Percentiles rank a stretch among this genome's conserved stretches.
These are phyloP conservation scores for Barnettozyma sucrosica DNA, from an alignment of 805 yeast genomes.

Conservation along the genomic window DNA sequence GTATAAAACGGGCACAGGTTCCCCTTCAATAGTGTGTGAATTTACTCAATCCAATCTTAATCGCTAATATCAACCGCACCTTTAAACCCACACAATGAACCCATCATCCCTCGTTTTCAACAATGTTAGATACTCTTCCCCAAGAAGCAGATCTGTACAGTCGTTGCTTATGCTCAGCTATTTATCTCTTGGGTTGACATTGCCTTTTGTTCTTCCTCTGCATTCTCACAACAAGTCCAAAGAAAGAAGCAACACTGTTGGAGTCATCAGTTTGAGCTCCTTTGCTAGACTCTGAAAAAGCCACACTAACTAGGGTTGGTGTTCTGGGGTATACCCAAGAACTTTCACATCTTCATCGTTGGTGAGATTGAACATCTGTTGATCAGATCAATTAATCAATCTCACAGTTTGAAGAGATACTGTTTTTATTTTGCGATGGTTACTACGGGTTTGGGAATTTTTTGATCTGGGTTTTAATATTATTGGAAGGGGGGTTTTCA, in stretches of 20 bases:
- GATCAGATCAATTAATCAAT: neutral
- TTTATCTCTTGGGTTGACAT: conserved; percentile 18
- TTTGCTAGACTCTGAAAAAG: conserved; percentile 15
- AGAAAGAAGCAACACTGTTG: conserved; percentile 10
- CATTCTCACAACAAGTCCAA: conserved; percentile 13
- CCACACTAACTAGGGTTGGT: neutral
- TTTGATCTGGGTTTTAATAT: neutral
- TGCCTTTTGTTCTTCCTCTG: conserved; percentile 20
- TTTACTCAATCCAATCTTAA: too few relatives aligned
- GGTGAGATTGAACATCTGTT: neutral
- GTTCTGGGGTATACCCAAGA: neutral
- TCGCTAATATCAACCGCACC: too few relatives aligned
- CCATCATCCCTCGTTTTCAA: conserved; percentile 11
- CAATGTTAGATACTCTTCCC: conserved; percentile 18
- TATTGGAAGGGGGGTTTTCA: neutral
- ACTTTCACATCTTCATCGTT: neutral
- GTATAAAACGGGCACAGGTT: neutral
- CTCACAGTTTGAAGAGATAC: neutral
- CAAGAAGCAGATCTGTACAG: conserved; percentile 11
- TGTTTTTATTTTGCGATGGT: neutral
- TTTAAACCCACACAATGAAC: conserved; percentile 7
- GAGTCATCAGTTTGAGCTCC: conserved; percentile 16
- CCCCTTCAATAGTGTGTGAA: too few relatives aligned
- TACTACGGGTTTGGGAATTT: neutral
- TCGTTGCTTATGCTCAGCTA: conserved; percentile 22